Percentiles rank a stretch among this genome's conserved stretches.
Conservation (phyloP, 148 eudicot genomes). For the Nyssa sinensis region DNA sequence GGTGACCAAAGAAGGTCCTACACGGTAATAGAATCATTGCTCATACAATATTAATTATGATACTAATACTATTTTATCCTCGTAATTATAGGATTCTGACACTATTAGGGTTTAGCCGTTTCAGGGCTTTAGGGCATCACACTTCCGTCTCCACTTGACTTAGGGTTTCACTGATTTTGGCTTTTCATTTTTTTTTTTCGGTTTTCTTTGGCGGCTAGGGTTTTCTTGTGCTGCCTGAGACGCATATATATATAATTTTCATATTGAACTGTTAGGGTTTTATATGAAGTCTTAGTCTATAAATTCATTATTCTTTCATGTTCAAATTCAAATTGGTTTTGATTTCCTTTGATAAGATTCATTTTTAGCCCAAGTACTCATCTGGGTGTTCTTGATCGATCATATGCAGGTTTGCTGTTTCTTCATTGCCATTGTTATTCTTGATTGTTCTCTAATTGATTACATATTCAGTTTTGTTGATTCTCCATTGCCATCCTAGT, state of each 20-base stretch:
- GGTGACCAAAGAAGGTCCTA: too few relatives aligned
- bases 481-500: neutral
- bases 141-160: neutral
- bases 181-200: too few relatives aligned
- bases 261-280: neutral
- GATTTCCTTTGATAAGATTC: neutral
- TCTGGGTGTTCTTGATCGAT: conserved; percentile 2
- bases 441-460: neutral
- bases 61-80: neutral
- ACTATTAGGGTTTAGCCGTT: conserved; percentile 16
- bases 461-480: neutral
- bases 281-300: neutral
- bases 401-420: conserved; percentile 9
- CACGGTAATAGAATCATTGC: too few relatives aligned
- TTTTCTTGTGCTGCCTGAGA: neutral
- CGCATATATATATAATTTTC: neutral
- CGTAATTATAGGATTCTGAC: neutral
- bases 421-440: neutral
- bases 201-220: conserved; percentile 20
- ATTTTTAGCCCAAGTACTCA: neutral
- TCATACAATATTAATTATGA: neutral
- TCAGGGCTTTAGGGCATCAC: neutral
- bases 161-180: neutral
- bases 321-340: neutral
- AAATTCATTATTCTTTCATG: neutral